These are phyloP conservation scores for Chenopodium formosanum DNA, from an alignment of 148 eudicot species.

Conservation along the genomic window DNA sequence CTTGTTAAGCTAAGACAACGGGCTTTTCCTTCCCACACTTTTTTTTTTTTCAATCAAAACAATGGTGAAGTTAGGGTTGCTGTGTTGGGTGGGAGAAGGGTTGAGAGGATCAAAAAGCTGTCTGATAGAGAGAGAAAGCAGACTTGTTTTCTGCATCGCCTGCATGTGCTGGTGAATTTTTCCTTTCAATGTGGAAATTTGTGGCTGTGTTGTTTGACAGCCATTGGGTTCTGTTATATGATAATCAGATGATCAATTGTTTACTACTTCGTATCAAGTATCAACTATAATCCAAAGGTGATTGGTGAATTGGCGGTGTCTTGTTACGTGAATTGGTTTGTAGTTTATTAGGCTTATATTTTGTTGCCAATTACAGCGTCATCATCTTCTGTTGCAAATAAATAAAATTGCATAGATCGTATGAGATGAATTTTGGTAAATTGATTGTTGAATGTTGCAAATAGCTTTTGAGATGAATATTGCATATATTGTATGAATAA, in stretches of 20 bases:
- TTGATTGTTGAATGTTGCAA: no score
- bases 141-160: neutral
- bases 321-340: neutral
- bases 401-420: neutral
- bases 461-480: neutral
- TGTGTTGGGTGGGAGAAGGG: neutral
- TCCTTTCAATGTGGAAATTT: neutral
- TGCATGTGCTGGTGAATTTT: neutral
- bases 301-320: neutral
- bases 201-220: neutral
- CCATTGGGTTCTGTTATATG: neutral
- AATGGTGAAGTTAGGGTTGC: neutral
- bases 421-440: neutral
- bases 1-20: neutral
- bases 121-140: neutral
- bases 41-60: no score
- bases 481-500: neutral
- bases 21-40: neutral
- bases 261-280: neutral
- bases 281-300: neutral
- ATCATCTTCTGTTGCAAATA: neutral
- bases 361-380: neutral
- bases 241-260: neutral
- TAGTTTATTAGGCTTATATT: neutral
- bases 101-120: neutral